Conservation (phyloP, 306 rosid genomes). For the Cucumis cinereus region DNA sequence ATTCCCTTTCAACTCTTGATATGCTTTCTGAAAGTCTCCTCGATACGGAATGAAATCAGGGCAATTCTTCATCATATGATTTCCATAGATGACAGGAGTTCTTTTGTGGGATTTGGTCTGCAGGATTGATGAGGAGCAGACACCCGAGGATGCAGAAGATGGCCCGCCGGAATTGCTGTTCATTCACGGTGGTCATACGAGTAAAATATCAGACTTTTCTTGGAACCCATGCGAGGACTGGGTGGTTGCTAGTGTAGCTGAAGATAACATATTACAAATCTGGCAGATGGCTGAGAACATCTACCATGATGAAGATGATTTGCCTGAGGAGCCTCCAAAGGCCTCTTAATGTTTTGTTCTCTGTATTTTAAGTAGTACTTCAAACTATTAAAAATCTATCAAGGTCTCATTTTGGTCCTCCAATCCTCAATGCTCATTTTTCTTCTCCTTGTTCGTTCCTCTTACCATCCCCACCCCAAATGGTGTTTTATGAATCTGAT, state of each 20-base stretch:
- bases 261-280: slow-evolving; percentile 93
- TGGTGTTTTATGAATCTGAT: neutral
- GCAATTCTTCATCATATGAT: neutral
- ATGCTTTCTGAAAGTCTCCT: neutral
- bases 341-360: slow-evolving; percentile 28
- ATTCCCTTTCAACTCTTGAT: neutral
- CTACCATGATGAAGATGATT: slow-evolving; percentile 95
- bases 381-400: neutral
- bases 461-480: neutral
- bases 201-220: slow-evolving; percentile 92
- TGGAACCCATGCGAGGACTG: slow-evolving; percentile 99
- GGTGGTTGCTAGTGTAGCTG: slow-evolving; percentile 95
- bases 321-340: slow-evolving; percentile 72
- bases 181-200: slow-evolving; percentile 97
- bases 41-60: neutral
- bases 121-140: slow-evolving; percentile 97
- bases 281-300: slow-evolving; percentile 99
- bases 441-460: neutral
- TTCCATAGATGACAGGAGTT: neutral
- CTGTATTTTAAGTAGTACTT: neutral
- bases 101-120: neutral
- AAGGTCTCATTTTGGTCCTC: neutral
- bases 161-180: slow-evolving; percentile 96
- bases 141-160: slow-evolving; percentile 90
- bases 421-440: neutral